Evolutionary conservation across 192 early-diverging fungal species (phyloP).

Genomic region (Allomyces macrogynus): DNA sequence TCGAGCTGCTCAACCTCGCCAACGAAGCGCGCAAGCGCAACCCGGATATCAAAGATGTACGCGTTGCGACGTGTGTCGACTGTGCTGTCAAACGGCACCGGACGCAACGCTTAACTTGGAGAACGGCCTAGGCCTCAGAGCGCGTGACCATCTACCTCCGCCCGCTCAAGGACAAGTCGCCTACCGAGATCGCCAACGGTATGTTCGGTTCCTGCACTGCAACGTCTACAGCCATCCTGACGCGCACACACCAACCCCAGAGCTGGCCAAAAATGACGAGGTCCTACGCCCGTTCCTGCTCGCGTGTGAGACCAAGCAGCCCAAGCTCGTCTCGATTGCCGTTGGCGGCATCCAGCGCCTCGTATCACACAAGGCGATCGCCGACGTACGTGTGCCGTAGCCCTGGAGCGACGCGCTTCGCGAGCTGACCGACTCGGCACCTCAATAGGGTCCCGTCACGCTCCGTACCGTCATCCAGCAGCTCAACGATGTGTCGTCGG

Average conservation of each 20-base stretch:
- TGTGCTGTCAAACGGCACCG: background rate
- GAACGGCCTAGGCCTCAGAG: slow-evolving; percentile 17
- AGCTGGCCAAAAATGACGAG: slow-evolving; percentile 52
- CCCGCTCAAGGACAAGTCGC: slow-evolving; percentile 15
- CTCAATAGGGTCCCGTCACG: slow-evolving; percentile 18
- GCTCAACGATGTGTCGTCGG: slow-evolving; percentile 42
- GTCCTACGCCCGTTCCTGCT: slow-evolving; percentile 65
- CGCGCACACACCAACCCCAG: slow-evolving; percentile 14
- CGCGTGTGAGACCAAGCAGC: slow-evolving; percentile 64
- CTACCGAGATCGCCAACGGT: slow-evolving; percentile 17
- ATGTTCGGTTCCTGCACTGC: background rate
- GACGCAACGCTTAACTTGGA: background rate
- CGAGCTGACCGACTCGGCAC: slow-evolving; percentile 3
- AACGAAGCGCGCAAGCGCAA: slow-evolving; percentile 71
- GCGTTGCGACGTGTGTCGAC: background rate
- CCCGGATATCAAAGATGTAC: slow-evolving; percentile 89
- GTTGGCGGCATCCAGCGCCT: slow-evolving; percentile 66
- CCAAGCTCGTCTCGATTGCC: slow-evolving; percentile 56
- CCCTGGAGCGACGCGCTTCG: background rate
- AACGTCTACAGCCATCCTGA: background rate
- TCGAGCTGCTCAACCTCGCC: slow-evolving; percentile 64
- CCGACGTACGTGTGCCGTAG: slow-evolving; percentile 21
- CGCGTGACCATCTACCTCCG: slow-evolving; percentile 30
- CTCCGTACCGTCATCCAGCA: slow-evolving; percentile 42
- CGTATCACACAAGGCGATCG: slow-evolving; percentile 52